Base-by-base conservation (phyloP, 495 filamentous ascomycete genomes). In the Aspergillus taichungensis region DNA sequence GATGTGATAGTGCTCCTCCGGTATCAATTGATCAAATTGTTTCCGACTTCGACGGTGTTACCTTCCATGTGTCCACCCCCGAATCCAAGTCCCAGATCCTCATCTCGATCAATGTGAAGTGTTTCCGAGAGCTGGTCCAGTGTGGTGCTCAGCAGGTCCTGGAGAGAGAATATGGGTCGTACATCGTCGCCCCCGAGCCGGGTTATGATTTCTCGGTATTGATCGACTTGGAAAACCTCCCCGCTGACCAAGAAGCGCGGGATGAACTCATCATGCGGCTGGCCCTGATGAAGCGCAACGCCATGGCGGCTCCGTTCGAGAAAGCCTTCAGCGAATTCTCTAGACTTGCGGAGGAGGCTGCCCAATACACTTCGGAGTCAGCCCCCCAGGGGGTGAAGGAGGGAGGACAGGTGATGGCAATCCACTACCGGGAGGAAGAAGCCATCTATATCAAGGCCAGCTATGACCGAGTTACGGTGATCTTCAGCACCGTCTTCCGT, bases 401-500 rank as follows among this genome's bases (percentile, higher is more conserved):
- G 69, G 88, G 89, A 28, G 89, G 89, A 33, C 83, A 94, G 52
- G 84, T 96, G 18, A 95, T 92, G 84, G 84, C 90, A 3, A 92
- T 98, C 47, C 90, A 96, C 55, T 97, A 98, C 69, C 83, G 92
- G 12, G 94, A 98, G 52, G 92, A 97, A 70, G 92, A 98, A 61
- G 92, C 92, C n/a, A 96, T 98, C 60, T 98, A 95, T 65, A 88
- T 98, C 72, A 95, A 97, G 66, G 91, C 92, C 30, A 94, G 85
- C 63, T 84, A 89, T 62, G 92, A 98, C 60, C 83, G 92, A 43
- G 94, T 98, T 33, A 98, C 92, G 0, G 90, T 98, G 56, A 97
- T 98, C 59, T 98, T 98, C 78, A 95, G 88, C 66, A 98, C 92
- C 30, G 80, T 97, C 40, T 98, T 98, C 75, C 68, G 91, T 32